phyloP scores from a whole-genome alignment of 139 green algal genomes.

The Chlorella sp. region DNA sequence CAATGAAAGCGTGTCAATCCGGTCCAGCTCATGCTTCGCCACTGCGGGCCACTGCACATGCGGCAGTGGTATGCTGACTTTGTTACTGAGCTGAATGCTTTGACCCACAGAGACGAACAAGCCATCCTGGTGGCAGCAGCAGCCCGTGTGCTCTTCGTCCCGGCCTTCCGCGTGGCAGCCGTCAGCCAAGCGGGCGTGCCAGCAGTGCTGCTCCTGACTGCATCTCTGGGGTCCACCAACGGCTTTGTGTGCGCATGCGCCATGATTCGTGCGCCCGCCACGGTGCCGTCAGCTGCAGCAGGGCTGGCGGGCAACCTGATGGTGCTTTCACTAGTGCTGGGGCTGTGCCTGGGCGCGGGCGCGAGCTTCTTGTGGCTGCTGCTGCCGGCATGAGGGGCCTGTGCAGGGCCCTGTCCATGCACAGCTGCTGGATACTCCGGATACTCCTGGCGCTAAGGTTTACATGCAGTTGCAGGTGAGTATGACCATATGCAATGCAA shows the following conservation, averaged over 20 bases:
- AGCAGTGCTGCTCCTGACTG: conserved; percentile 42
- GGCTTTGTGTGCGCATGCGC: conserved; percentile 65
- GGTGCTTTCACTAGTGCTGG: conserved; percentile 80
- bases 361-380: conserved; percentile 73
- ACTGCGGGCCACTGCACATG: not conserved
- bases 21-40: too few species aligned
- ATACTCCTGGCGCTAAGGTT: too few species aligned
- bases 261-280: conserved; percentile 53
- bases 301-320: conserved; percentile 72
- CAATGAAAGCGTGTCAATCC: too few species aligned
- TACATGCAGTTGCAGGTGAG: too few species aligned
- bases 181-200: not conserved
- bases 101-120: not conserved
- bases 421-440: too few species aligned
- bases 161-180: conserved; percentile 53
- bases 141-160: conserved; percentile 61
- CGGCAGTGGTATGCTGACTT: not conserved
- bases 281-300: not conserved
- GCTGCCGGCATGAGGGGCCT: conserved; percentile 6
- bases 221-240: conserved; percentile 65
- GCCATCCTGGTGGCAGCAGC: conserved; percentile 15
- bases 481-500: too few species aligned
- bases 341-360: conserved; percentile 74
- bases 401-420: too few species aligned
- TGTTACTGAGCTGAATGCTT: too few species aligned